Conservation (phyloP, 140 eudicot genomes). For the Bidens hawaiensis region DNA sequence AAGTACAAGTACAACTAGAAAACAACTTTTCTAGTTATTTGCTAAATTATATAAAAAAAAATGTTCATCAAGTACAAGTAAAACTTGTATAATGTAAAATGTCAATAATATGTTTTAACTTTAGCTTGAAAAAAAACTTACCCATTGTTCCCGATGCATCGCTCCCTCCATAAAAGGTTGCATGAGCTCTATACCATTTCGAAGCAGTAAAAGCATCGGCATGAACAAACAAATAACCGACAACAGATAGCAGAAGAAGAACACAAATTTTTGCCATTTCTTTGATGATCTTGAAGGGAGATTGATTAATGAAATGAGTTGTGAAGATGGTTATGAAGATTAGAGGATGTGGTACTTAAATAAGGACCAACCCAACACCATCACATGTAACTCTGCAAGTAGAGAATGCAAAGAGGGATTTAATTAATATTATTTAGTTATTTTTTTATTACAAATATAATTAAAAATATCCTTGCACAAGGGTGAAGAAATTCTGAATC, state of each 20-base stretch:
- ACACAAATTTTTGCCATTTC: conserved; percentile 36
- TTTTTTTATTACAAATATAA: not conserved
- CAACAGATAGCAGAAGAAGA: conserved; percentile 18
- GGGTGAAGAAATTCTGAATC: conserved; percentile 29
- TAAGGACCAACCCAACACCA: conserved; percentile 44
- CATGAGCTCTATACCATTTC: conserved; percentile 59
- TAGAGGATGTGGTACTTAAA: conserved; percentile 30
- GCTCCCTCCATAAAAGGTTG: conserved; percentile 90
- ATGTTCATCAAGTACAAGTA: not conserved
- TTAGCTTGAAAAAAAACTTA: conserved; percentile 21
- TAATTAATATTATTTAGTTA: conserved; percentile 11
- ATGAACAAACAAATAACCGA: conserved; percentile 25
- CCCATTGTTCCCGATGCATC: conserved; percentile 99
- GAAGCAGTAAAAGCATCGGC: conserved; percentile 61
- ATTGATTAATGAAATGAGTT: conserved; percentile 17
- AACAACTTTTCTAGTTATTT: not conserved
- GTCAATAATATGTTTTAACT: not conserved
- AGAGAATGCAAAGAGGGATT: conserved; percentile 28
- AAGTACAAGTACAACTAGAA: not conserved
- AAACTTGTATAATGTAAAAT: not conserved
- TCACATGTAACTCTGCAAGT: conserved; percentile 58
- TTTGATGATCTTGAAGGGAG: not conserved
- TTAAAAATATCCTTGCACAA: conserved; percentile 31
- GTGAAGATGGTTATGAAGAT: conserved; percentile 14
- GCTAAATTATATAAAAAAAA: not conserved